A percentile compares a stretch with the other conserved stretches of the same genome.
phyloP scores from a whole-genome alignment of 768 basidiomycete species.

The Pisolithus tinctorius region DNA sequence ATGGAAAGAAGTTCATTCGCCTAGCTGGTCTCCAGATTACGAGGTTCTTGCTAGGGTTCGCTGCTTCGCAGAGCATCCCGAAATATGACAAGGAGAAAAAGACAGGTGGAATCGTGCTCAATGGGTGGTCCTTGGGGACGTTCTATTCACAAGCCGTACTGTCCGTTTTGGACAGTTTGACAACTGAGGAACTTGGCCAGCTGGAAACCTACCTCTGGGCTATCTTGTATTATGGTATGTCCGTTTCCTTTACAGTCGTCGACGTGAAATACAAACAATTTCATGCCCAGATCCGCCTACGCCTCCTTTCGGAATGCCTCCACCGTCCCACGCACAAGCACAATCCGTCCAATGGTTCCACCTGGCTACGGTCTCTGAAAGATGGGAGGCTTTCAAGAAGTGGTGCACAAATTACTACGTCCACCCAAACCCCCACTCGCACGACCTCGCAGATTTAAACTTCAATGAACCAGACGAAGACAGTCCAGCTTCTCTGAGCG shows the following conservation, averaged over 20 bases:
- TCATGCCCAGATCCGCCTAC: background rate
- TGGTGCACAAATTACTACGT: background rate
- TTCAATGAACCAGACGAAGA: background rate
- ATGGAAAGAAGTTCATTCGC: constrained; percentile 2
- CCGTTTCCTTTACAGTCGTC: background rate
- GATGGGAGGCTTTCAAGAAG: background rate
- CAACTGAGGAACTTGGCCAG: background rate
- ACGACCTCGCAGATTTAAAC: constrained; percentile 2
- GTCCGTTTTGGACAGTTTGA: constrained; percentile 4
- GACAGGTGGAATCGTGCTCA: constrained; percentile 3
- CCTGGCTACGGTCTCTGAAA: background rate
- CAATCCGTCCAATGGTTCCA: background rate
- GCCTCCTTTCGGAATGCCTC: background rate
- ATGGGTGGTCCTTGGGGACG: constrained; percentile 7
- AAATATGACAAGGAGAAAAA: background rate
- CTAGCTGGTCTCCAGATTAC: constrained; percentile 3
- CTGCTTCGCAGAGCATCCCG: constrained; percentile 2
- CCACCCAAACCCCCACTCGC: background rate
- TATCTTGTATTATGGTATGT: constrained; percentile 4
- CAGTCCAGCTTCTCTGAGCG: background rate
- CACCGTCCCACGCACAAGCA: background rate
- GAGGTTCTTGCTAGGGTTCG: constrained; percentile 4
- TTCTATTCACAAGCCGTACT: constrained; percentile 1
- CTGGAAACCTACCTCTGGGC: constrained; percentile 3
- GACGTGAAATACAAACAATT: background rate